Evolutionary conservation across 805 yeast genomes (phyloP).

Genomic region (Starmerella cellae): DNA sequence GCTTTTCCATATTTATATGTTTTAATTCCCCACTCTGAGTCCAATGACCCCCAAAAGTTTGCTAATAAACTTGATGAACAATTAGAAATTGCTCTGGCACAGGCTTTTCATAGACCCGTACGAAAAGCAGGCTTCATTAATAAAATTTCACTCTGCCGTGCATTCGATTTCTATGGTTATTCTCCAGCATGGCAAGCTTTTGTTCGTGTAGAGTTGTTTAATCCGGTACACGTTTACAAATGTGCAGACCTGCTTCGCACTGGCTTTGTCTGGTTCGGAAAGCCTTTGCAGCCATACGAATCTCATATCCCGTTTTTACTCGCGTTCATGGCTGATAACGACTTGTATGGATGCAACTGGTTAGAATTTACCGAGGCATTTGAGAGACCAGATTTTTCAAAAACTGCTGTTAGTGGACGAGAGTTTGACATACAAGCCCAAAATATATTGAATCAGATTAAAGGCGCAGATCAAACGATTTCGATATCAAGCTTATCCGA

Average conservation of each 20-base stretch:
- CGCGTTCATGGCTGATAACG: constrained; percentile 74
- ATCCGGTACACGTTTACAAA: constrained; percentile 46
- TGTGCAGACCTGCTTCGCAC: constrained; percentile 39
- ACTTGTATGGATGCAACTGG: constrained; percentile 78
- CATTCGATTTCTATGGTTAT: constrained; percentile 74
- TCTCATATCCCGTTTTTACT: constrained; percentile 64
- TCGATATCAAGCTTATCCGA: constrained; percentile 16
- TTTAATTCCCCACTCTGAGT: constrained; percentile 21
- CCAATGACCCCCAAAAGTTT: constrained; percentile 3
- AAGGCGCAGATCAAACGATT: constrained; percentile 2
- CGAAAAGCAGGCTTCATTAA: constrained; percentile 23
- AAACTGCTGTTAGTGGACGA: constrained; percentile 44
- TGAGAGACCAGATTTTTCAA: not conserved
- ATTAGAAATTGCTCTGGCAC: constrained; percentile 24
- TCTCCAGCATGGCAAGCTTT: constrained; percentile 49
- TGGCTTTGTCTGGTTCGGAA: constrained; percentile 32
- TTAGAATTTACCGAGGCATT: constrained; percentile 29
- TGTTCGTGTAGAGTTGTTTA: constrained; percentile 54
- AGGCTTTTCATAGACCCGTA: constrained; percentile 20
- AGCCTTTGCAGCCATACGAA: constrained; percentile 46
- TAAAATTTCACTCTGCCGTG: constrained; percentile 42
- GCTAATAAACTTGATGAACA: constrained; percentile 13
- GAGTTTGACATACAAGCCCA: constrained; percentile 60
- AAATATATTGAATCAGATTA: constrained; percentile 45
- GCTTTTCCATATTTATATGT: constrained; percentile 70